Evolutionary conservation across 2,329 filamentous ascomycete species (phyloP), one percentile per base, ranked within the genome.

Genomic region (Zarea fungicola): DNA sequence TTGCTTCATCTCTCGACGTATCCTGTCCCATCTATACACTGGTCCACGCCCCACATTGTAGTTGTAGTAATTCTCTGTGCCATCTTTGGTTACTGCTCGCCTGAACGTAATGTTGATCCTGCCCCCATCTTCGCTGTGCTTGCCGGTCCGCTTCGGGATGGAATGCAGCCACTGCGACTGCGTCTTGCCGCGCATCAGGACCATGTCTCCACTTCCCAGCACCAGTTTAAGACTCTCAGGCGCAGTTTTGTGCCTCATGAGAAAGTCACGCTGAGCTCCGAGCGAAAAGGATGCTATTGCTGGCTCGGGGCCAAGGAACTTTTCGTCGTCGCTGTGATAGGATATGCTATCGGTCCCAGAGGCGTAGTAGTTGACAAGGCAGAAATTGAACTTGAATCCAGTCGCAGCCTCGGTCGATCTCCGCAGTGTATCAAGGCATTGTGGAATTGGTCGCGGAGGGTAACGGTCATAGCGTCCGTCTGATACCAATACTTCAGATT

Each of bases 291-390:
- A 89, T 1, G 87, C 87, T 47, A 92, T 91, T 8, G 81, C 78
- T 1, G 87, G 87, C 16, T 84, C 68, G 0, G 67, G 55, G 0
- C 87, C 87, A 0, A 92, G 74, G 56, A 92, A 93, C 6, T 79
- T 73, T 69, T 92, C 88, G 59, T 92, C 87, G 56, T 92, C 88
- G 42, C 83, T 87, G 64, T 92, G 87, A 59, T 85, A 92, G 10
- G 83, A 78, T 42, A 92, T 92, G 56, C 84, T 88, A 62, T 92
- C 87, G 6, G 80, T 71, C 0, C 87, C 87, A 4, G 78, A 79
- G n/a, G 84, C 83, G 60, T 92, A 92, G 68, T 92, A 92, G 60
- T 92, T 92, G 5, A 92, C 85, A 1, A 92, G 74, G 52, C 83
- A 87, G 62, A 91, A 89, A 61, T 92, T 92, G 67, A 85, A 92